phyloP scores from a whole-genome alignment of 106 monocot species.

The Dendrobium huoshanense region DNA sequence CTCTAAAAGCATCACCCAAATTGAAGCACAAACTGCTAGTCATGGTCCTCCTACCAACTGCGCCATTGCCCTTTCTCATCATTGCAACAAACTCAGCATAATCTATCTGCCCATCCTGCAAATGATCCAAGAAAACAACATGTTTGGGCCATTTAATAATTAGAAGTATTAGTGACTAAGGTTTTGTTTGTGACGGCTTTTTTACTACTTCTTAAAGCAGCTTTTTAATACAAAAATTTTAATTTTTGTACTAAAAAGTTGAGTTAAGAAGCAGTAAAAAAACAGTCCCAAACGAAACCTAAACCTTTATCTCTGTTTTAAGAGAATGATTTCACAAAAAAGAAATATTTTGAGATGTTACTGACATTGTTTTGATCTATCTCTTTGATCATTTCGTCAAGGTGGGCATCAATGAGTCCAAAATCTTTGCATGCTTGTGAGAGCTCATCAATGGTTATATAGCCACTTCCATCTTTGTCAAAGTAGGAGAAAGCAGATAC shows the following conservation, averaged over 20 bases:
- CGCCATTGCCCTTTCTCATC: constrained; percentile 60
- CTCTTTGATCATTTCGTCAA: constrained; percentile 91
- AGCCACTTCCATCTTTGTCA: constrained; percentile 89
- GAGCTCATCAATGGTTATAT: constrained; percentile 86
- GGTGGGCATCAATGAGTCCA: constrained; percentile 57
- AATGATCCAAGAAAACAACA: not conserved
- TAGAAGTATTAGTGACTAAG: too few relatives aligned
- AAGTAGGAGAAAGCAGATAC: constrained; percentile 79
- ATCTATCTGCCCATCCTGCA: constrained; percentile 46
- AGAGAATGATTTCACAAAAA: not conserved
- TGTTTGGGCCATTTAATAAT: too few relatives aligned
- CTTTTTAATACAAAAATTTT: too few relatives aligned
- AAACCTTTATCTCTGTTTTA: not conserved
- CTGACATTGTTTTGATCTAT: constrained; percentile 76
- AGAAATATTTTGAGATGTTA: not conserved
- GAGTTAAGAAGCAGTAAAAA: not conserved
- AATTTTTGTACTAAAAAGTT: too few relatives aligned
- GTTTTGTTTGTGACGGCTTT: too few relatives aligned
- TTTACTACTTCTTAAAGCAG: too few relatives aligned
- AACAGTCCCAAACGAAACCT: too few relatives aligned
- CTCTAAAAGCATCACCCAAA: constrained; percentile 26
- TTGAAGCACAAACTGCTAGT: constrained; percentile 17
- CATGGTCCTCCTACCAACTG: constrained; percentile 40
- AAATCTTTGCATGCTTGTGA: constrained; percentile 72
- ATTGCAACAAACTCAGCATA: constrained; percentile 47